phyloP scores from a whole-genome alignment of 306 rosid genomes.

The Canavalia gladiata region DNA sequence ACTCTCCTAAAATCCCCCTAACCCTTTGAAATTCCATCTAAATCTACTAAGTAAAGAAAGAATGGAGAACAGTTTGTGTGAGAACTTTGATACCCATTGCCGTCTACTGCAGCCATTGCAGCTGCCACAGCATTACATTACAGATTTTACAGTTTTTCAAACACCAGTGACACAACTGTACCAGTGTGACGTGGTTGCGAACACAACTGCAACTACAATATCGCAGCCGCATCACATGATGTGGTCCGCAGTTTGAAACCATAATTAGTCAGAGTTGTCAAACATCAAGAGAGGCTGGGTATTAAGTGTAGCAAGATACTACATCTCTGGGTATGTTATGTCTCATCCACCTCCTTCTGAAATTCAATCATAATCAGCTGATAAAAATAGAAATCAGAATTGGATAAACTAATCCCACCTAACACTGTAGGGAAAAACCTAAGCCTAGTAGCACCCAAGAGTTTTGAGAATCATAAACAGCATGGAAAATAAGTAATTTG shows the following conservation, averaged over 20 bases:
- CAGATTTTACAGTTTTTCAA: background rate
- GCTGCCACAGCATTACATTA: background rate
- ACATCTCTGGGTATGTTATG: conserved; percentile 6
- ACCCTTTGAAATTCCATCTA: background rate
- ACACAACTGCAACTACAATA: background rate
- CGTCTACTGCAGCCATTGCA: background rate
- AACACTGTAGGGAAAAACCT: conserved; percentile 25
- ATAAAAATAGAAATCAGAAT: conserved; percentile 32
- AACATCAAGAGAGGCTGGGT: conserved; percentile 30
- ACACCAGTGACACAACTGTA: background rate
- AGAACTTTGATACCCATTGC: background rate
- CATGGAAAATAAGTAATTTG: background rate
- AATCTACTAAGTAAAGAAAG: background rate
- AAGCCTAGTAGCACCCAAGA: conserved; percentile 24
- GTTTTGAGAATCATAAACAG: conserved; percentile 6
- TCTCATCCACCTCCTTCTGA: background rate
- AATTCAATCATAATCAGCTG: conserved; percentile 28
- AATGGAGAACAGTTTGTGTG: background rate
- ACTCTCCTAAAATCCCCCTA: background rate
- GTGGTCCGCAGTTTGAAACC: too few species aligned
- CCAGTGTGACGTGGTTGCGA: background rate
- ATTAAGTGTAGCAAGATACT: conserved; percentile 20
- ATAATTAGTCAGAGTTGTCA: background rate
- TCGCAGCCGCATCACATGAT: background rate
- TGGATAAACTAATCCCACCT: conserved; percentile 28